A percentile compares a stretch with the other conserved stretches of the same genome.
Conservation (phyloP, 1,139 yeast species). For the Geotrichum aggregatum region DNA sequence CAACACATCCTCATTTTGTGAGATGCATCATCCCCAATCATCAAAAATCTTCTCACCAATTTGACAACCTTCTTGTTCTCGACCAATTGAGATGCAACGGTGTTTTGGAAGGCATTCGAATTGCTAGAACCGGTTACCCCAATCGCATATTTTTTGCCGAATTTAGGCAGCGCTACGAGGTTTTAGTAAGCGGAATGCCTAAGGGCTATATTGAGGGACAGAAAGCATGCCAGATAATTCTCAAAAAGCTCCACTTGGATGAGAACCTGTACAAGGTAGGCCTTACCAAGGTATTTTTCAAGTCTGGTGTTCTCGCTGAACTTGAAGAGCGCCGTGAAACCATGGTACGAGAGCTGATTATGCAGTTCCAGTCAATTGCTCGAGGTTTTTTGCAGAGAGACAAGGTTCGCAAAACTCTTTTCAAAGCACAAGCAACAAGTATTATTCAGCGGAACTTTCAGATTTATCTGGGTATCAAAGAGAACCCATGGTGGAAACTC, state of each 20-base stretch:
- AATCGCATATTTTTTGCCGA: slow-evolving; percentile 82
- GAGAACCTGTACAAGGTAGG: slow-evolving; percentile 70
- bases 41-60: slow-evolving; percentile 61
- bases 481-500: slow-evolving; percentile 78
- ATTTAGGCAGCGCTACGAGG: slow-evolving; percentile 68
- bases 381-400: slow-evolving; percentile 62
- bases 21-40: slow-evolving; percentile 92
- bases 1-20: slow-evolving; percentile 94
- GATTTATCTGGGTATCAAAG: slow-evolving; percentile 49
- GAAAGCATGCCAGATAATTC: slow-evolving; percentile 64
- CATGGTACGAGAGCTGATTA: slow-evolving; percentile 53
- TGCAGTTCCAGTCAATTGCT: slow-evolving; percentile 61
- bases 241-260: slow-evolving; percentile 59
- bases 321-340: slow-evolving; percentile 76
- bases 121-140: slow-evolving; percentile 95
- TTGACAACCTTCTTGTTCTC: slow-evolving; percentile 72
- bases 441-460: slow-evolving; percentile 61
- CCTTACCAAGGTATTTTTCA: slow-evolving; percentile 85
- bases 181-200: slow-evolving; percentile 49
- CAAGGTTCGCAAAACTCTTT: slow-evolving; percentile 49
- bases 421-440: slow-evolving; percentile 66
- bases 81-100: slow-evolving; percentile 95
- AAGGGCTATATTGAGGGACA: slow-evolving; percentile 44
- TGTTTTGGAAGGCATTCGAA: slow-evolving; percentile 94
- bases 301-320: slow-evolving; percentile 92